Percentiles rank a stretch among this genome's conserved stretches.
These are phyloP conservation scores for Neoboletus magnificus DNA, from an alignment of 768 basidiomycete genomes.

Conservation along the genomic window DNA sequence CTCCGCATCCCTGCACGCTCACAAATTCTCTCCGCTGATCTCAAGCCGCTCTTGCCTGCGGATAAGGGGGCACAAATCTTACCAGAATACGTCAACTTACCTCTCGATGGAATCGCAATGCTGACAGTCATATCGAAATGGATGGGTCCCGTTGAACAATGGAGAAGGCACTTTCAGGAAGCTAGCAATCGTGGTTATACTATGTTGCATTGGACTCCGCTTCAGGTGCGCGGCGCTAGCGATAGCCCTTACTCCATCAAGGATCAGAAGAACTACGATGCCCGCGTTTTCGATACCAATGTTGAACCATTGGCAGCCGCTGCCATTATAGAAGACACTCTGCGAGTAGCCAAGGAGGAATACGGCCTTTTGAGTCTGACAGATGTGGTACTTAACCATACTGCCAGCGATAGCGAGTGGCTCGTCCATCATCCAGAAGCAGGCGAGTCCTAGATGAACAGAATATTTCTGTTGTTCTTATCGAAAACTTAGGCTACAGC, in stretches of 20 bases:
- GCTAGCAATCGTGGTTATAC: constrained; percentile 91
- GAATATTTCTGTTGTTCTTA: background rate
- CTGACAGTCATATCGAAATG: constrained; percentile 94
- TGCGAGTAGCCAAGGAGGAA: constrained; percentile 73
- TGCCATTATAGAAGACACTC: constrained; percentile 55
- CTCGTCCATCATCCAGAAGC: constrained; percentile 93
- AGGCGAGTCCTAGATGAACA: constrained; percentile 45
- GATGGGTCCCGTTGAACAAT: constrained; percentile 84
- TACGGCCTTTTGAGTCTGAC: constrained; percentile 88
- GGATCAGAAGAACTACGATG: constrained; percentile 81
- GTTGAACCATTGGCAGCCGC: constrained; percentile 50
- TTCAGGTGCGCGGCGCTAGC: constrained; percentile 87
- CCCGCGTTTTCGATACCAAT: constrained; percentile 55
- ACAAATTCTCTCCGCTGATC: constrained; percentile 61
- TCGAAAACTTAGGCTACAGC: constrained; percentile 64
- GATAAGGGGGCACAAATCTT: constrained; percentile 52
- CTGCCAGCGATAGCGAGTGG: constrained; percentile 93
- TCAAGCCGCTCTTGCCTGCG: constrained; percentile 48
- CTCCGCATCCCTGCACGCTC: constrained; percentile 73
- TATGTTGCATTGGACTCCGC: constrained; percentile 95
- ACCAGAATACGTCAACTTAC: constrained; percentile 59
- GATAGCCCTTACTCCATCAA: constrained; percentile 93
- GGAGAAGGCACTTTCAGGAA: constrained; percentile 79
- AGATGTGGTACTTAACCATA: constrained; percentile 97
- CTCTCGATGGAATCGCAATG: constrained; percentile 85